A percentile compares a stretch with the other conserved stretches of the same genome.
phyloP scores from a whole-genome alignment of 2,329 filamentous ascomycete genomes.

The Phialophora tarda region DNA sequence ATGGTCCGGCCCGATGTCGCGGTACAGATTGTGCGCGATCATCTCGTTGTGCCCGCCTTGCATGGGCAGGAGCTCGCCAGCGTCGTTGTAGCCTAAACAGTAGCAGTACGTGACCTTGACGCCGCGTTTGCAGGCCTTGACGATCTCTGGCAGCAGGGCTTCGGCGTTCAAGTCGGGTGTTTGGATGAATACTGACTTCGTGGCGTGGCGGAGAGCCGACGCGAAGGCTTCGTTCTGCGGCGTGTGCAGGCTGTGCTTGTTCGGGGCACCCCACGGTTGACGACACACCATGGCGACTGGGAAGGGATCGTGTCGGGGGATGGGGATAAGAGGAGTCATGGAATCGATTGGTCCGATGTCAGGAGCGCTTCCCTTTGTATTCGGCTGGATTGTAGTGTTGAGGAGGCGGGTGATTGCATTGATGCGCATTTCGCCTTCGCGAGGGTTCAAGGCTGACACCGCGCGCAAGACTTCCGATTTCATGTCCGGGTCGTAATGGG shows the following conservation, averaged over 20 bases:
- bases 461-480: constrained; percentile 66
- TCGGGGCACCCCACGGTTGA: constrained; percentile 68
- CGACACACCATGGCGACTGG: constrained; percentile 76
- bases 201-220: constrained; percentile 69
- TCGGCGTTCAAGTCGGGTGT: constrained; percentile 77
- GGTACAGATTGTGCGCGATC: constrained; percentile 66
- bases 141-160: constrained; percentile 67
- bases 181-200: constrained; percentile 73
- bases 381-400: constrained; percentile 64
- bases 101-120: constrained; percentile 72
- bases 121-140: constrained; percentile 69
- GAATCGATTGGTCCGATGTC: constrained; percentile 57
- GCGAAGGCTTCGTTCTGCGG: constrained; percentile 80
- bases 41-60: constrained; percentile 80
- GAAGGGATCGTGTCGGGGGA: constrained; percentile 60
- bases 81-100: constrained; percentile 79
- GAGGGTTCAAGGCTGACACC: constrained; percentile 61
- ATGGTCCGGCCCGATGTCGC: constrained; percentile 59
- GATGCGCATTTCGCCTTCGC: constrained; percentile 58
- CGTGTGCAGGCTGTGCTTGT: constrained; percentile 64
- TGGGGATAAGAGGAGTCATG: constrained; percentile 71
- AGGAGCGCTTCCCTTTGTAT: constrained; percentile 60
- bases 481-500: constrained; percentile 69
- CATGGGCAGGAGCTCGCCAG: constrained; percentile 74
- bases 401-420: constrained; percentile 69